Percentiles rank a stretch among this genome's conserved stretches.
Conservation (phyloP, 2,329 filamentous ascomycete species). For the Coniella lustricola region DNA sequence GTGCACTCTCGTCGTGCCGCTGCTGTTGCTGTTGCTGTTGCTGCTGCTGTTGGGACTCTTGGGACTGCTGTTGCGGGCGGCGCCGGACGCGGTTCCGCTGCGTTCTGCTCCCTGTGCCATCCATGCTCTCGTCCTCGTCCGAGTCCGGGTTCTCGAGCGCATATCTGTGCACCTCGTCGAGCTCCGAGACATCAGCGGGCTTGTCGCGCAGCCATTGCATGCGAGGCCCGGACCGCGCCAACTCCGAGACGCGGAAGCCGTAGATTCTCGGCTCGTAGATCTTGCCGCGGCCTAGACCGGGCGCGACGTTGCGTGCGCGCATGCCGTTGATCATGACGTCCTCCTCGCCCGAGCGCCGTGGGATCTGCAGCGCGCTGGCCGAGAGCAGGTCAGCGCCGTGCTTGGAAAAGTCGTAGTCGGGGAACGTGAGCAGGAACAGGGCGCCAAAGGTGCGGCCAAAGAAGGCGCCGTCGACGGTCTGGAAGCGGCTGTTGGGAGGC, state of each 20-base stretch:
- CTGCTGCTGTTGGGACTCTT: too few relatives aligned
- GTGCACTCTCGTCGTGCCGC: neutral
- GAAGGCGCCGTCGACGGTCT: conserved; percentile 95
- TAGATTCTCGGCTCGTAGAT: conserved; percentile 97
- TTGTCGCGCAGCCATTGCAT: conserved; percentile 96
- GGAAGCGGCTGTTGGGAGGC: conserved; percentile 93
- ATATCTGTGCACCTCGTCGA: conserved; percentile 68
- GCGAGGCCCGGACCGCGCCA: conserved; percentile 79
- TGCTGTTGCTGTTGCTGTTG: conserved; percentile 25
- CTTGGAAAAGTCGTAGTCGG: conserved; percentile 82
- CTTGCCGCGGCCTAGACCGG: conserved; percentile 71
- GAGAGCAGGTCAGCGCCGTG: conserved; percentile 55
- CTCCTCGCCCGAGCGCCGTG: conserved; percentile 34
- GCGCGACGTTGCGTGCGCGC: conserved; percentile 77
- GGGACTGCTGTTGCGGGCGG: conserved; percentile 27
- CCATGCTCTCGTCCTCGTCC: conserved; percentile 49
- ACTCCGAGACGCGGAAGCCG: conserved; percentile 88
- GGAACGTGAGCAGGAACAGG: conserved; percentile 97
- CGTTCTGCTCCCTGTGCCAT: conserved; percentile 34
- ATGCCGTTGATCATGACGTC: conserved; percentile 71
- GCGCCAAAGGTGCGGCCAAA: conserved; percentile 97
- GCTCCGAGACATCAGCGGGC: conserved; percentile 69
- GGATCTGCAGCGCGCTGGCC: conserved; percentile 23
- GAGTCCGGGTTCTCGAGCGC: conserved; percentile 47
- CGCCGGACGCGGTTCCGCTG: conserved; percentile 35